Evolutionary conservation across 176 grass and related monocot genomes (phyloP).

Genomic region (Carex scoparia): DNA sequence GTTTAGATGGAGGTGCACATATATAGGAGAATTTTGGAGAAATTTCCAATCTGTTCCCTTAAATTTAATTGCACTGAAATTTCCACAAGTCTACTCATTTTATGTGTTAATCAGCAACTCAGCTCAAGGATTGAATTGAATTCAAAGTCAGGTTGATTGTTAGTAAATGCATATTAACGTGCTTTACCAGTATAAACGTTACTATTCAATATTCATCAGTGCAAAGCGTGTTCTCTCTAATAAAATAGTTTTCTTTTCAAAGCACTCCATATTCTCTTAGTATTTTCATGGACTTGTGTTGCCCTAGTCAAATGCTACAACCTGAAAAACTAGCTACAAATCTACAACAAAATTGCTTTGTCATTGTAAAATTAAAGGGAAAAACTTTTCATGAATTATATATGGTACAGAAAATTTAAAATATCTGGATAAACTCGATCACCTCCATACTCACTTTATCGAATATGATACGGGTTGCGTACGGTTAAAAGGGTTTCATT

Average conservation of each 20-base stretch:
- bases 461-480: no score
- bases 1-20: neutral
- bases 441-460: no score
- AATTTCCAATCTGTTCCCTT: neutral
- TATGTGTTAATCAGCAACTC: neutral
- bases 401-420: neutral
- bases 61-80: conserved; percentile 16
- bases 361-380: neutral
- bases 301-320: no score
- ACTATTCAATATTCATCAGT: neutral
- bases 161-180: neutral
- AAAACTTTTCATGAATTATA: neutral
- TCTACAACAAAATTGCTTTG: neutral
- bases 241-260: neutral
- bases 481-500: no score
- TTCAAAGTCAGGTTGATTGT: neutral
- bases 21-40: conserved; percentile 22
- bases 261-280: neutral
- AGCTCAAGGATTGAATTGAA: neutral
- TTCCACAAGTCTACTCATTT: conserved; percentile 16
- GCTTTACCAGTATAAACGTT: neutral
- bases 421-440: neutral
- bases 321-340: neutral
- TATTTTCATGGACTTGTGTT: neutral
- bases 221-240: neutral